Base-by-base conservation (phyloP, 2,329 filamentous ascomycete species). In the Paraphaeosphaeria sporulosa region DNA sequence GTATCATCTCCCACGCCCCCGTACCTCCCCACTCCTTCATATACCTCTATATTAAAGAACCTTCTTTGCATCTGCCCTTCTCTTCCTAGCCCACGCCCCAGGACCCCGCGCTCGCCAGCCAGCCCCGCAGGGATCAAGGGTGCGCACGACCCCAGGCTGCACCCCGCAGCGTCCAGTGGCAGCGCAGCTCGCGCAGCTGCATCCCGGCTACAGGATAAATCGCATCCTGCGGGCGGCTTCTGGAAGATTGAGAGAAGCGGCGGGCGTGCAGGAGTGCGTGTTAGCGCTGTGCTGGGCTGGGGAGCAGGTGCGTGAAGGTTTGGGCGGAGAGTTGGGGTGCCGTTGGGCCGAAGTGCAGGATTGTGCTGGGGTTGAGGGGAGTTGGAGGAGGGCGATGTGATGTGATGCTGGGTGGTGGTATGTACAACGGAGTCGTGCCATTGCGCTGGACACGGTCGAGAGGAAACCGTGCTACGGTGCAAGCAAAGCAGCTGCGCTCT, bases 211-310 rank as follows among this genome's bases (percentile, higher is more conserved):
- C 30, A 32, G 30, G 30, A 32, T 32, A 32, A 32, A 32, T 32
- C 30, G 30, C 30, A 32, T 46, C n/a, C 42, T 6, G 19, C 40
- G 19, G 46, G 32, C 54, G 54, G 52, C 58, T 46, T 38, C 55
- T 61, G 46, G 55, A 61, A 58, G 51, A 47, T 55, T 47, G 25
- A 48, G 5, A 55, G 59, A 61, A 58, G 55, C 55, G 52, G 15
- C 12, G 40, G 36, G 52, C 19, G 46, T 54, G 38, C 32, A 49
- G 6, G 48, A 32, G 4, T 4, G 5, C 5, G 19, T 12, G 43
- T 48, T 17, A n/a, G 44, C 23, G 44, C 44, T 48, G 23, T 3
- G 17, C 10, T 47, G 27, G 8, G 17, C 34, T 25, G 12, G 38
- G 32, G 13, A 25, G 9, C 8, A 43, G 38, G n/a, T n/a, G n/a